Evolutionary conservation across 2,329 filamentous ascomycete genomes (phyloP).

Genomic region (Clarireedia homoeocarpa): DNA sequence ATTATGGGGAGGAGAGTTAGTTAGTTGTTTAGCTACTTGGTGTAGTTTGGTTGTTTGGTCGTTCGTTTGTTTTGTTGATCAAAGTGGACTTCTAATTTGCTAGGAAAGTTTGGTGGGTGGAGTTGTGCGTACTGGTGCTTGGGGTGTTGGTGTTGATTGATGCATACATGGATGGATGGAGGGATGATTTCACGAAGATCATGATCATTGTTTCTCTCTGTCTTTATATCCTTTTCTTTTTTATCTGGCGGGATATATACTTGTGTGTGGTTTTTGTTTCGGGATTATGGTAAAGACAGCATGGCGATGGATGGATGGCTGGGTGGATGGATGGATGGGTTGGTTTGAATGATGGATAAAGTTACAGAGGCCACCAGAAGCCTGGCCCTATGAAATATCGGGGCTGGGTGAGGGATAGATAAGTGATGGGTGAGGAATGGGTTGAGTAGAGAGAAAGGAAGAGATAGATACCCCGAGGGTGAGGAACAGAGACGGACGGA

Average conservation of each 20-base stretch:
- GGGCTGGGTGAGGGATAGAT: no score
- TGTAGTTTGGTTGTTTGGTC: not conserved
- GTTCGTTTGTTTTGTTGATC: not conserved
- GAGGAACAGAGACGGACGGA: not conserved
- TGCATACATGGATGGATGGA: not conserved
- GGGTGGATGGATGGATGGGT: not conserved
- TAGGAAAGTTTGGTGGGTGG: not conserved
- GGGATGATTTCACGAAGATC: no score
- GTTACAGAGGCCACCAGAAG: no score
- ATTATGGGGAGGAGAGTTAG: conserved; percentile 42
- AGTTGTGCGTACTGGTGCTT: not conserved
- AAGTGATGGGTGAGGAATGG: not conserved
- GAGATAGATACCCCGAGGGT: not conserved
- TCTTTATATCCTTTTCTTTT: not conserved
- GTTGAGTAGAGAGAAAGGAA: not conserved
- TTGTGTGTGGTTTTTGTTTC: no score
- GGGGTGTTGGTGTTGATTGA: not conserved
- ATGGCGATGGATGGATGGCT: not conserved
- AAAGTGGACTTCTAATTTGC: not conserved
- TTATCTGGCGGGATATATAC: no score
- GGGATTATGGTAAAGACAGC: no score
- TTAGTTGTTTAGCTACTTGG: conserved; percentile 27
- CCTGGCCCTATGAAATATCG: no score
- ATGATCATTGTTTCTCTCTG: not conserved
- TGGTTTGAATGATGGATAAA: not conserved